phyloP scores from a whole-genome alignment of 1,284 basidiomycete species.

The Melampsora americana region DNA sequence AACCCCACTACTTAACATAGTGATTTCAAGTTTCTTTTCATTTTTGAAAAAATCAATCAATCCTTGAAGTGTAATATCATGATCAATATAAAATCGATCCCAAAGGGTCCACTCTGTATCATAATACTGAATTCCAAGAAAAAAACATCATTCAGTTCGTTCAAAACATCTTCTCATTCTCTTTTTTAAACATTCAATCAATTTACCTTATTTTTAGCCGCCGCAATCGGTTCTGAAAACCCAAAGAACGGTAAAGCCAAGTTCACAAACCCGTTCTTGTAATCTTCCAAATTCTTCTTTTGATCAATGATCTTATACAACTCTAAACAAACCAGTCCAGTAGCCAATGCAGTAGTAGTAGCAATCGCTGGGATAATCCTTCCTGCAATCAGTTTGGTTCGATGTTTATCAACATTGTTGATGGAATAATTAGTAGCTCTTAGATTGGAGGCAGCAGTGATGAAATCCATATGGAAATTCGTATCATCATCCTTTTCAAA shows the following conservation, averaged over 20 bases:
- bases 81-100: conserved; percentile 91
- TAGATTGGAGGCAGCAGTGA: conserved; percentile 95
- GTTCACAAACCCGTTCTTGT: conserved; percentile 99
- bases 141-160: conserved; percentile 48
- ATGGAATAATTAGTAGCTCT: conserved; percentile 96
- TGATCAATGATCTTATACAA: conserved; percentile 98
- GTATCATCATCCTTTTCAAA: conserved; percentile 99
- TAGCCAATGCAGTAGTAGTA: conserved; percentile 92
- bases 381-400: conserved; percentile 97
- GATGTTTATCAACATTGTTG: conserved; percentile 79
- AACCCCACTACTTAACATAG: conserved; percentile 94
- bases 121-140: conserved; percentile 66
- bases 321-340: conserved; percentile 92
- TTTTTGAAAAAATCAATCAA: conserved; percentile 80
- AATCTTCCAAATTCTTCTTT: conserved; percentile 86
- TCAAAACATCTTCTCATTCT: background rate
- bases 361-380: conserved; percentile 99
- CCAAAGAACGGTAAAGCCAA: conserved; percentile 97
- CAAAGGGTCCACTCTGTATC: conserved; percentile 93
- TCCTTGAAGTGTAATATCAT: conserved; percentile 82
- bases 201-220: conserved; percentile 70
- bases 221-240: conserved; percentile 95
- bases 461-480: conserved; percentile 98
- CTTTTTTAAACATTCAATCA: background rate
- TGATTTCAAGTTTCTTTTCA: conserved; percentile 80